Conservation (phyloP, 2,329 filamentous ascomycete genomes). For the Aspergillus sp. region DNA sequence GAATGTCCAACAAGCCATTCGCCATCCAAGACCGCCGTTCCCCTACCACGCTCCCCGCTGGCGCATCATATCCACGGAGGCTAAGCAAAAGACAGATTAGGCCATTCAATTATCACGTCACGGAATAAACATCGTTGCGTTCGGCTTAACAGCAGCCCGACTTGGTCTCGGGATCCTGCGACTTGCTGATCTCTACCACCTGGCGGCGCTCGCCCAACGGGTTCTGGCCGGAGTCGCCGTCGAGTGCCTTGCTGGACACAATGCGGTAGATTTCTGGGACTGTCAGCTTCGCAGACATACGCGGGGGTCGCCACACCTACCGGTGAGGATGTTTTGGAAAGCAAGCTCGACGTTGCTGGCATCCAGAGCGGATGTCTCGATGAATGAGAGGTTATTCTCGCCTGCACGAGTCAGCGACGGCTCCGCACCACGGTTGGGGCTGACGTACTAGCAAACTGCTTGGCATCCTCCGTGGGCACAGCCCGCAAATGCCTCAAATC, state of each 20-base stretch:
- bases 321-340: conserved; percentile 98
- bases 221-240: conserved; percentile 72
- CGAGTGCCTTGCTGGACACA: conserved; percentile 93
- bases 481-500: conserved; percentile 98
- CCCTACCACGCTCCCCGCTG: conserved; percentile 18
- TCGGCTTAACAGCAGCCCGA: conserved; percentile 33
- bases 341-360: conserved; percentile 98
- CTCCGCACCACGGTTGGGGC: neutral
- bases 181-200: conserved; percentile 74
- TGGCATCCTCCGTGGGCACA: conserved; percentile 95
- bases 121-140: conserved; percentile 30
- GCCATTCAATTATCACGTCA: conserved; percentile 31
- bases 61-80: conserved; percentile 24
- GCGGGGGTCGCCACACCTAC: conserved; percentile 43
- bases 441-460: conserved; percentile 82
- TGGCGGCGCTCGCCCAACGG: conserved; percentile 71
- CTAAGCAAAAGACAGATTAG: conserved; percentile 28
- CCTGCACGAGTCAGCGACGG: conserved; percentile 44
- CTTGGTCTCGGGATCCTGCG: conserved; percentile 70
- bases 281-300: conserved; percentile 4
- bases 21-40: conserved; percentile 15
- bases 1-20: conserved; percentile 15
- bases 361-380: conserved; percentile 96
- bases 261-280: conserved; percentile 92
- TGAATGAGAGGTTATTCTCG: conserved; percentile 97